Conservation (phyloP, 768 basidiomycete genomes). For the Trametes sanguinea region DNA sequence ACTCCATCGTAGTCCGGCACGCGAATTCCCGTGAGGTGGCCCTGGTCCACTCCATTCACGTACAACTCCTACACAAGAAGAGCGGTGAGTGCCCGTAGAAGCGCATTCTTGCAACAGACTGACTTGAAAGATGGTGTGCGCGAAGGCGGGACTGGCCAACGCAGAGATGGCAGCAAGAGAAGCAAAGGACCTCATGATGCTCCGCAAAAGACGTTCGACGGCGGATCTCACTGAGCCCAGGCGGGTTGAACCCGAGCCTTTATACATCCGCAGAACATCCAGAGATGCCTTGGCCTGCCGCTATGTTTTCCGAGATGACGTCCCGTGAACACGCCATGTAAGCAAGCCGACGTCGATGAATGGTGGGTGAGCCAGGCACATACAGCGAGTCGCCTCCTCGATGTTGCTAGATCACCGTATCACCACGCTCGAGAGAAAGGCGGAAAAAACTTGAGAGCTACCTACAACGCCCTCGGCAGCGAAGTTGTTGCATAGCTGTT, state of each 20-base stretch:
- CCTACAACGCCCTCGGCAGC: slow-evolving; percentile 1
- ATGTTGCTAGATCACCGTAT: neutral
- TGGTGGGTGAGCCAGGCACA: slow-evolving; percentile 5
- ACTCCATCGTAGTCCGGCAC: slow-evolving; percentile 52
- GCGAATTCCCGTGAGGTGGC: slow-evolving; percentile 46
- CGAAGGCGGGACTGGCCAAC: slow-evolving; percentile 40
- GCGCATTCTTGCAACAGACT: neutral
- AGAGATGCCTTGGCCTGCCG: neutral
- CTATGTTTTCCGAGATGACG: neutral
- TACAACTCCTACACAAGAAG: slow-evolving; percentile 43
- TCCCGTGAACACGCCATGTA: slow-evolving; percentile 8
- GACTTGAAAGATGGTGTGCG: slow-evolving; percentile 57
- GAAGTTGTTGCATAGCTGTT: slow-evolving; percentile 23
- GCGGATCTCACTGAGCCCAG: slow-evolving; percentile 3
- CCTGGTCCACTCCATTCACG: slow-evolving; percentile 54
- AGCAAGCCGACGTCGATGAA: neutral
- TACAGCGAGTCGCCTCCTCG: neutral
- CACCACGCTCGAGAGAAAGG: neutral
- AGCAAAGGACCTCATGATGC: slow-evolving; percentile 24
- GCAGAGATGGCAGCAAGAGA: slow-evolving; percentile 31
- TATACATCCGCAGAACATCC: slow-evolving; percentile 12
- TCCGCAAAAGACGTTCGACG: neutral
- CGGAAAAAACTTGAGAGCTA: slow-evolving; percentile 8
- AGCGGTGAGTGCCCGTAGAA: neutral
- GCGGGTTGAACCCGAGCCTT: neutral